Base-by-base conservation (phyloP, 345 rosid species). In the Clausena lansium region DNA sequence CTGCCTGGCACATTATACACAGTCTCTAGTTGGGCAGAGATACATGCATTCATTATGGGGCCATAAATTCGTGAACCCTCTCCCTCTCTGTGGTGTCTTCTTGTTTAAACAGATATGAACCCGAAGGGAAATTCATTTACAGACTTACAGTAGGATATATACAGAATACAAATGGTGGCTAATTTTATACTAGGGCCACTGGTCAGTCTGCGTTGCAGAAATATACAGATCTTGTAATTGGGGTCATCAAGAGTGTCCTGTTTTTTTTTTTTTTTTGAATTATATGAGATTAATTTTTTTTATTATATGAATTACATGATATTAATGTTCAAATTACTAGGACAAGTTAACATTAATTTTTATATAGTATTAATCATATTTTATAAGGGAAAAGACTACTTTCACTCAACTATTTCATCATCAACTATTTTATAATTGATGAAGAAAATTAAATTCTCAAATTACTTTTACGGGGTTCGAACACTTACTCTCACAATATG, bases 31-130 rank as follows among this genome's bases (percentile, higher is more conserved):
- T 86, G 87, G 89, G 85, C 87, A 28, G 89, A 86, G 71, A 80
- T 86, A 71, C 85, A 84, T 75, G 85, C 88, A 58, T 84, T 86
- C 41, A 33, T 86, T 58, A 32, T 83, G 86, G 88, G 86, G 39
- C 79, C 78, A 71, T 83, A 81, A 76, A 33, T 24, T 24, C 57
- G 5, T 22, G 33, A 39, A 22, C 30, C 76, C 70, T 13, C 35
- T 41, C 54, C 71, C 54, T 62, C 68, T 20, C 68, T 30, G 52
- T n/a, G 71, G 71, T 33, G 17, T 50, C n/a, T 41, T 6, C 20
- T 63, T 75, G 62, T 63, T 33, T 64, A 71, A 65, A 76, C 54
- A 65, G 2, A 52, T 52, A 52, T 19, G 22, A 33, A 52, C 19
- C 63, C 7, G 10, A 35, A 54, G 33, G 78, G 22, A 33, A 45